phyloP scores from a whole-genome alignment of 495 filamentous ascomycete species.

The Parmelia sp. region DNA sequence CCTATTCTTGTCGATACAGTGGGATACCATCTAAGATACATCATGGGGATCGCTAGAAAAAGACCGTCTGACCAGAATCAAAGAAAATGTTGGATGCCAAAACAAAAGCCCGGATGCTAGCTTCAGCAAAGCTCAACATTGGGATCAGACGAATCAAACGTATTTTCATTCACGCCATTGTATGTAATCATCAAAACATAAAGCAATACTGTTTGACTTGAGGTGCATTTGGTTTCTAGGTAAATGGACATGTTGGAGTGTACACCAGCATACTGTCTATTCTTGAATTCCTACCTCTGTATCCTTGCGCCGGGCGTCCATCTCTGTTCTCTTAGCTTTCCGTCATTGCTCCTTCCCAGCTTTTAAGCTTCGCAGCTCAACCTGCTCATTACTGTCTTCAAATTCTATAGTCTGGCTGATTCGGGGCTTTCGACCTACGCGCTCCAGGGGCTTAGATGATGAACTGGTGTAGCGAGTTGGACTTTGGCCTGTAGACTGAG shows the following conservation, averaged over 20 bases:
- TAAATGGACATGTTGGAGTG: not conserved
- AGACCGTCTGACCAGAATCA: not conserved
- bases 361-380: too few species aligned
- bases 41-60: not conserved
- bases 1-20: slow-evolving; percentile 21
- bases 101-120: slow-evolving; percentile 13
- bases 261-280: not conserved
- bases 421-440: too few species aligned
- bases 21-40: slow-evolving; percentile 12
- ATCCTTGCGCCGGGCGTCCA: not conserved
- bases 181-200: slow-evolving; percentile 8
- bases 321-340: not conserved
- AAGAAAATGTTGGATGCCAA: not conserved
- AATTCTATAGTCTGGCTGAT: too few species aligned
- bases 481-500: too few species aligned
- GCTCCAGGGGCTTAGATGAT: too few species aligned
- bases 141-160: slow-evolving; percentile 7
- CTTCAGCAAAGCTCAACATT: slow-evolving; percentile 7
- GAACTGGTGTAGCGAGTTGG: too few species aligned
- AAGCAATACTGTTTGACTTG: not conserved
- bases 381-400: too few species aligned
- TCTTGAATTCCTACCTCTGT: not conserved
- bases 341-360: not conserved
- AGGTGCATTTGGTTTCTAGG: not conserved
- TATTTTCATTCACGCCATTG: not conserved